Evolutionary conservation across 306 rosid species (phyloP).

Genomic region (Rosa lucieae): DNA sequence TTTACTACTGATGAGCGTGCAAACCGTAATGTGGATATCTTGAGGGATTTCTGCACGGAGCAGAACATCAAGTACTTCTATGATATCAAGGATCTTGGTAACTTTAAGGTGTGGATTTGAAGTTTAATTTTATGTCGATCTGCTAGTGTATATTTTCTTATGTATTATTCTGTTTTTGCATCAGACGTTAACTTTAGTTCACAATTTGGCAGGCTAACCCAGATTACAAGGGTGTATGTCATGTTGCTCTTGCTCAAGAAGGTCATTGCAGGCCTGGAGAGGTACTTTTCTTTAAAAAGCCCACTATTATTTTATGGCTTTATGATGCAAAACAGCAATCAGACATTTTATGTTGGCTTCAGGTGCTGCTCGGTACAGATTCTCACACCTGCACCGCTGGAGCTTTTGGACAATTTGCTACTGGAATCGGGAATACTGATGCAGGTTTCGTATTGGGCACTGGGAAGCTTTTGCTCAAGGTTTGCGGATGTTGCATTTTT

Average conservation of each 20-base stretch:
- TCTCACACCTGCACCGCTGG: slow-evolving; percentile 98
- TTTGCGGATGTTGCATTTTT: slow-evolving; percentile 20
- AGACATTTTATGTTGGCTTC: slow-evolving; percentile 22
- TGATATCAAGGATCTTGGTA: slow-evolving; percentile 86
- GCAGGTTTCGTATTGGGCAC: slow-evolving; percentile 90
- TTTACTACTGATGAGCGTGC: slow-evolving; percentile 93
- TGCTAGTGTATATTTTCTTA: not conserved
- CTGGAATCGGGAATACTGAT: slow-evolving; percentile 95
- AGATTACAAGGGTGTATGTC: slow-evolving; percentile 97
- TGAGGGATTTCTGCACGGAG: slow-evolving; percentile 87
- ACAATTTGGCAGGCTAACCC: slow-evolving; percentile 77
- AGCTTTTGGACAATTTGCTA: slow-evolving; percentile 98
- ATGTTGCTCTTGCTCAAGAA: slow-evolving; percentile 96
- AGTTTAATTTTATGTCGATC: not conserved
- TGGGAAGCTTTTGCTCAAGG: slow-evolving; percentile 93
- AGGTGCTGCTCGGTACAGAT: slow-evolving; percentile 96
- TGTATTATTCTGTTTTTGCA: slow-evolving; percentile 11
- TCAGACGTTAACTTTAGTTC: slow-evolving; percentile 12
- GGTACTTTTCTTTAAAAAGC: slow-evolving; percentile 40
- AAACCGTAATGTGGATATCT: slow-evolving; percentile 87
- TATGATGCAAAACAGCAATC: slow-evolving; percentile 13
- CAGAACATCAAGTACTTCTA: slow-evolving; percentile 91
- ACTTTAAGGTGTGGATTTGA: slow-evolving; percentile 66
- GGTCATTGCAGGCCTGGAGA: slow-evolving; percentile 99
- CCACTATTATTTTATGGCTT: slow-evolving; percentile 8